Evolutionary conservation across 2,329 filamentous ascomycete species (phyloP).

Genomic region (Aureobasidium leucospermi): DNA sequence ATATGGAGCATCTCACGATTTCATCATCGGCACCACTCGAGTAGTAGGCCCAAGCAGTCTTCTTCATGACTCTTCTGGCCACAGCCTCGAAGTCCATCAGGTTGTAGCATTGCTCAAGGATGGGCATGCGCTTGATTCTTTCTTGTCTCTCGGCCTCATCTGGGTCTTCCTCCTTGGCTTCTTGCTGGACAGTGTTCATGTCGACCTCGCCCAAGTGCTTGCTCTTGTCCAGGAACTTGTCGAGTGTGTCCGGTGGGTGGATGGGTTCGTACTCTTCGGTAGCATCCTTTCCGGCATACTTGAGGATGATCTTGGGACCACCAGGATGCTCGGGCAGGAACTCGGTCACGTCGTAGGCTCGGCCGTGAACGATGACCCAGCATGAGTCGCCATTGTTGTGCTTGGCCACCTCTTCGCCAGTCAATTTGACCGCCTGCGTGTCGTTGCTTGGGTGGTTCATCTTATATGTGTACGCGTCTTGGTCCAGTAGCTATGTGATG

Average conservation of each 20-base stretch:
- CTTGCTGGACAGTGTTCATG: slow-evolving; percentile 67
- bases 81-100: slow-evolving; percentile 94
- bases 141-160: slow-evolving; percentile 69
- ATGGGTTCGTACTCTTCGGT: slow-evolving; percentile 90
- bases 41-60: slow-evolving; percentile 95
- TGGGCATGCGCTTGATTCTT: slow-evolving; percentile 61
- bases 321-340: slow-evolving; percentile 88
- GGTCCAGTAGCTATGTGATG: neutral
- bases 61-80: slow-evolving; percentile 86
- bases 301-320: slow-evolving; percentile 86
- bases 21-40: slow-evolving; percentile 87
- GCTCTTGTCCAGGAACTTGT: slow-evolving; percentile 69
- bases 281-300: slow-evolving; percentile 92
- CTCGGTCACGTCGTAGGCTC: slow-evolving; percentile 76
- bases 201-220: slow-evolving; percentile 89
- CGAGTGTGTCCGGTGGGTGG: slow-evolving; percentile 77
- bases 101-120: slow-evolving; percentile 84
- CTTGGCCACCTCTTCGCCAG: slow-evolving; percentile 53
- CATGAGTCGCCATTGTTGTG: slow-evolving; percentile 79
- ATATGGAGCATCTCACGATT: slow-evolving; percentile 51
- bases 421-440: slow-evolving; percentile 37
- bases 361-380: slow-evolving; percentile 86
- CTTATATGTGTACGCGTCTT: neutral
- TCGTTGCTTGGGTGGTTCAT: slow-evolving; percentile 37
- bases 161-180: slow-evolving; percentile 60